Conservation (phyloP, 768 basidiomycete species). For the Pisolithus orientalis region DNA sequence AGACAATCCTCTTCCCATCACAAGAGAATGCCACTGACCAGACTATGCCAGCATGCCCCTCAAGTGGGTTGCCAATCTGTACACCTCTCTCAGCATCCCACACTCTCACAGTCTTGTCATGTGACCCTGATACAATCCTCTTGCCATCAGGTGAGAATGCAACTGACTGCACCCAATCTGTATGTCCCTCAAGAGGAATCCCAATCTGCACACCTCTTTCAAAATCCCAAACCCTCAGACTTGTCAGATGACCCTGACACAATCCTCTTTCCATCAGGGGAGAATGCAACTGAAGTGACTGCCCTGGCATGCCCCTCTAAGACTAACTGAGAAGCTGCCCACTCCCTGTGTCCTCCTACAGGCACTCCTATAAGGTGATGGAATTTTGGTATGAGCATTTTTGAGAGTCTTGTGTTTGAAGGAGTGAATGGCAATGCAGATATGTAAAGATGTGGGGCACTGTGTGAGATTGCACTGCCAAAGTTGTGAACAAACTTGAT, state of each 20-base stretch:
- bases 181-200: not conserved
- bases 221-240: not conserved
- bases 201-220: not conserved
- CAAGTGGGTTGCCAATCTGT: not conserved
- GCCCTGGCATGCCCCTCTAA: not conserved
- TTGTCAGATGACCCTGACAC: not conserved
- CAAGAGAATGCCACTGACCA: slow-evolving; percentile 1
- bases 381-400: not conserved
- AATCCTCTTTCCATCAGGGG: not conserved
- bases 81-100: slow-evolving; percentile 1
- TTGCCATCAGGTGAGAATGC: slow-evolving; percentile 6
- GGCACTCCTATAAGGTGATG: not conserved
- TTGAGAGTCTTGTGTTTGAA: slow-evolving; percentile 19
- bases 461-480: slow-evolving; percentile 5
- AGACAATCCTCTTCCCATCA: too few species aligned
- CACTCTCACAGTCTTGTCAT: not conserved
- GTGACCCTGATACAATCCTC: not conserved
- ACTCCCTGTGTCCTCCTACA: not conserved
- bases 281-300: not conserved
- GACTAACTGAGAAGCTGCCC: not conserved
- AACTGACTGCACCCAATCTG: not conserved
- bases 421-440: slow-evolving; percentile 20
- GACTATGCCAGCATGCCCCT: not conserved
- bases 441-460: slow-evolving; percentile 20
- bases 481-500: slow-evolving; percentile 12